A percentile compares a stretch with the other conserved stretches of the same genome.
Conservation (phyloP, 2,329 filamentous ascomycete species). For the Neonectria sp. region DNA sequence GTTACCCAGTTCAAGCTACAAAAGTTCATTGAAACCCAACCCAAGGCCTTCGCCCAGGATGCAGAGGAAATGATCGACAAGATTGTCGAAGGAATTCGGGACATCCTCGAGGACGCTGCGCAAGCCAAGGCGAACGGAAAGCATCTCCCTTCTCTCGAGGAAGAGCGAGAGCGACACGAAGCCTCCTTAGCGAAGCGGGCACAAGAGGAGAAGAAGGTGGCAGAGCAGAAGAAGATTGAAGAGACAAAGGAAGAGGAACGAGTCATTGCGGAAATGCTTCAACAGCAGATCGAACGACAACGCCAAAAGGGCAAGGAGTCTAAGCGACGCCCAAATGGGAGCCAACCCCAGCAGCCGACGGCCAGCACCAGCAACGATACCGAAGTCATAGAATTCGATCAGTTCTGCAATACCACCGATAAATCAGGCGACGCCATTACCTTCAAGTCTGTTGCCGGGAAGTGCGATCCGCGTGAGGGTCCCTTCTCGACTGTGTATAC, state of each 20-base stretch:
- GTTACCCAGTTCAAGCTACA: slow-evolving; percentile 80
- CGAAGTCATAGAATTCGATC: slow-evolving; percentile 74
- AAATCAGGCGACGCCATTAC: slow-evolving; percentile 73
- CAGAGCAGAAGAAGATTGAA: slow-evolving; percentile 67
- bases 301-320: slow-evolving; percentile 75
- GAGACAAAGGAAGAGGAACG: slow-evolving; percentile 79
- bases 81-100: slow-evolving; percentile 78
- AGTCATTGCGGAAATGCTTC: slow-evolving; percentile 78
- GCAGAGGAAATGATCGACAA: slow-evolving; percentile 74
- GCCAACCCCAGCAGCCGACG: slow-evolving; percentile 44
- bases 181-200: slow-evolving; percentile 76
- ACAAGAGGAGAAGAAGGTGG: slow-evolving; percentile 67
- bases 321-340: slow-evolving; percentile 67
- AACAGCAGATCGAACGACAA: slow-evolving; percentile 79
- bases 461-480: slow-evolving; percentile 75
- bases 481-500: slow-evolving; percentile 79
- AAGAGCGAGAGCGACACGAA: slow-evolving; percentile 89
- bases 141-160: slow-evolving; percentile 87
- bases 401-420: slow-evolving; percentile 75
- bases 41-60: slow-evolving; percentile 66
- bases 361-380: slow-evolving; percentile 47
- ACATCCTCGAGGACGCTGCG: slow-evolving; percentile 89
- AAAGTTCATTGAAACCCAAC: slow-evolving; percentile 72
- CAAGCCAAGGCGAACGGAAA: slow-evolving; percentile 81
- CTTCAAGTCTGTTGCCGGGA: slow-evolving; percentile 81